These are phyloP conservation scores for Mucor ambiguus DNA, from an alignment of 371 early-diverging fungal species.

Conservation along the genomic window DNA sequence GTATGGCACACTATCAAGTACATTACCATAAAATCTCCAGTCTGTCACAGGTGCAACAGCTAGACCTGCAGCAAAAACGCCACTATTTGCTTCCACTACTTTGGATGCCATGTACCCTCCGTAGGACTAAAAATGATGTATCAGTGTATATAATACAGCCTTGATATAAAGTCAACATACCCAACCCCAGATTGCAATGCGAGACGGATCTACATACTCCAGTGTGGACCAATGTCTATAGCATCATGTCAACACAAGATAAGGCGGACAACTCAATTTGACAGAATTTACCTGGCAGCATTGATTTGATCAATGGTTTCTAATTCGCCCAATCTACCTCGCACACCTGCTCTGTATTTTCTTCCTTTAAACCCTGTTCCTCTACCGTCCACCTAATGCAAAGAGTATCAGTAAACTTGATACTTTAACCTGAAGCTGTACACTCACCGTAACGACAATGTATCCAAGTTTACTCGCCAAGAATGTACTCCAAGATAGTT, in stretches of 20 bases:
- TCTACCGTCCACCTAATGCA: constrained; percentile 73
- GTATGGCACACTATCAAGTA: not conserved
- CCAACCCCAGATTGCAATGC: constrained; percentile 97
- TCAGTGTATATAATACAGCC: too few species aligned
- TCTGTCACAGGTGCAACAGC: constrained; percentile 96
- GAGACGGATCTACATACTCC: constrained; percentile 75
- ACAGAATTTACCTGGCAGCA: constrained; percentile 60
- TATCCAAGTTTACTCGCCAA: constrained; percentile 61
- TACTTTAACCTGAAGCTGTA: too few species aligned
- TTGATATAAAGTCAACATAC: constrained; percentile 26
- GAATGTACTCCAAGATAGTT: constrained; percentile 70
- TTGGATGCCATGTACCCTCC: constrained; percentile 92
- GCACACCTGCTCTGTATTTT: constrained; percentile 71
- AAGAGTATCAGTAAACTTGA: not conserved
- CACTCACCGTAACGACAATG: constrained; percentile 45
- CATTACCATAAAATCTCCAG: constrained; percentile 75
- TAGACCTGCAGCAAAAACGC: constrained; percentile 80
- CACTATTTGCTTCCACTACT: constrained; percentile 80
- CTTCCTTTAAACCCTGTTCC: constrained; percentile 90
- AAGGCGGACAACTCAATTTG: not conserved
- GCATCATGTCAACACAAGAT: not conserved
- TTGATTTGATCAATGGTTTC: constrained; percentile 89
- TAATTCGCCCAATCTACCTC: constrained; percentile 73
- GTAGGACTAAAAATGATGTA: constrained; percentile 62
- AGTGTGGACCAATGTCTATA: constrained; percentile 57